Percentiles rank a stretch among this genome's conserved stretches.
Conservation (phyloP, 23 red algal genomes). For the Gracilaria gracilis region DNA sequence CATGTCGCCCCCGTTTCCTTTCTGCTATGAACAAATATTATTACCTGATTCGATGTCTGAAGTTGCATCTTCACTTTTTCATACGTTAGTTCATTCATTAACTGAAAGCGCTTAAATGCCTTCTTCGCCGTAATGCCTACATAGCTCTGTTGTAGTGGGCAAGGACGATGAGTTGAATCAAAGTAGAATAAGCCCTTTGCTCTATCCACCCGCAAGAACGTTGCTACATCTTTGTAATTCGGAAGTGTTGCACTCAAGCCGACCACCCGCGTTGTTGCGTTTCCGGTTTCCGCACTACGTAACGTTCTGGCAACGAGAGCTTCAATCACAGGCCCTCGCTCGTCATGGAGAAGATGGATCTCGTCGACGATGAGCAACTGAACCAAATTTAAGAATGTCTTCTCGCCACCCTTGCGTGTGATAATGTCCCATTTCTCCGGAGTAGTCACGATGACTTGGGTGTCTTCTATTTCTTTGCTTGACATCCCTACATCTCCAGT, state of each 20-base stretch:
- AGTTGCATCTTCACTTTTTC: conserved; percentile 73
- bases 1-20: conserved; percentile 80
- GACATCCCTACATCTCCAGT: conserved; percentile 92
- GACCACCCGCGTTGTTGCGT: conserved; percentile 70
- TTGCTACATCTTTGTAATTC: conserved; percentile 92
- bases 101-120: conserved; percentile 75
- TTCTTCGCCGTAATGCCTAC: conserved; percentile 83
- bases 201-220: conserved; percentile 78
- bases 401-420: conserved; percentile 73
- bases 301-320: conserved; percentile 83
- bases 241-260: conserved; percentile 96
- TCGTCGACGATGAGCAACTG: conserved; percentile 93
- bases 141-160: conserved; percentile 80
- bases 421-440: conserved; percentile 99
- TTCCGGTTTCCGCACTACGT: conserved; percentile 45
- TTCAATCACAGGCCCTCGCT: conserved; percentile 94
- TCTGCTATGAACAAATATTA: conserved; percentile 95
- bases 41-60: conserved; percentile 71
- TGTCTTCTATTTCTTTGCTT: conserved; percentile 67
- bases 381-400: conserved; percentile 62
- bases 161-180: conserved; percentile 80
- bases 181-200: conserved; percentile 83
- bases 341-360: conserved; percentile 94
- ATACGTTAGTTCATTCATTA: conserved; percentile 84
- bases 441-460: conserved; percentile 94